Evolutionary conservation across 2,329 filamentous ascomycete species (phyloP).

Genomic region (Didymella arachidicola): DNA sequence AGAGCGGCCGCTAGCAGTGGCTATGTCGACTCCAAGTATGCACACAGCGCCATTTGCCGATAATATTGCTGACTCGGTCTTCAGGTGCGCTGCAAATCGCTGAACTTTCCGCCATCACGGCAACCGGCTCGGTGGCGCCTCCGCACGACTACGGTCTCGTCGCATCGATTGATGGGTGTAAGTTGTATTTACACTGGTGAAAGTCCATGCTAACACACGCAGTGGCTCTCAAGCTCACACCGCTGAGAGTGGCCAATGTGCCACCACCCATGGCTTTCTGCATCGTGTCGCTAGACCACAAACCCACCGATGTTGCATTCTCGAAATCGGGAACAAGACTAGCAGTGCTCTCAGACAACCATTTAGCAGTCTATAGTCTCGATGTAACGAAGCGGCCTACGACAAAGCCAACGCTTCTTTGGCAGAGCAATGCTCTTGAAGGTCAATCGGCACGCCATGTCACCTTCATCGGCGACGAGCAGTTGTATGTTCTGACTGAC

Average conservation of each 20-base stretch:
- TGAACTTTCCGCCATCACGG: slow-evolving; percentile 71
- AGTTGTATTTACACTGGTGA: slow-evolving; percentile 34
- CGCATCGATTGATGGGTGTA: slow-evolving; percentile 82
- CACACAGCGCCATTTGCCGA: background rate
- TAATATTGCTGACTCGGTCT: background rate
- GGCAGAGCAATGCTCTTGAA: slow-evolving; percentile 32
- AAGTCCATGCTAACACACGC: slow-evolving; percentile 20
- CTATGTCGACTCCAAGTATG: slow-evolving; percentile 55
- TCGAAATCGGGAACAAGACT: slow-evolving; percentile 58
- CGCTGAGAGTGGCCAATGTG: slow-evolving; percentile 81
- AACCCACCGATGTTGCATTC: slow-evolving; percentile 78
- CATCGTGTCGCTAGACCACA: slow-evolving; percentile 69
- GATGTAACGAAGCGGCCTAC: slow-evolving; percentile 64
- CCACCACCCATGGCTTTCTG: slow-evolving; percentile 92
- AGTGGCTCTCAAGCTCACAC: slow-evolving; percentile 79
- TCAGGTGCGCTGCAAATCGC: slow-evolving; percentile 62
- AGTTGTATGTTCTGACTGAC: slow-evolving; percentile 48
- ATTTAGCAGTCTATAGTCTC: slow-evolving; percentile 75
- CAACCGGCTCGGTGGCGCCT: slow-evolving; percentile 72
- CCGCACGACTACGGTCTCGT: slow-evolving; percentile 82
- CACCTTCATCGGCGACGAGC: slow-evolving; percentile 53
- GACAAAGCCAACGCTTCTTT: slow-evolving; percentile 56
- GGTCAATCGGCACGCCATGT: slow-evolving; percentile 55
- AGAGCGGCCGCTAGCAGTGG: slow-evolving; percentile 78
- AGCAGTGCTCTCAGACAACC: slow-evolving; percentile 73